Conservation (phyloP, 805 yeast genomes). For the Zygoascus flipseniorum region DNA sequence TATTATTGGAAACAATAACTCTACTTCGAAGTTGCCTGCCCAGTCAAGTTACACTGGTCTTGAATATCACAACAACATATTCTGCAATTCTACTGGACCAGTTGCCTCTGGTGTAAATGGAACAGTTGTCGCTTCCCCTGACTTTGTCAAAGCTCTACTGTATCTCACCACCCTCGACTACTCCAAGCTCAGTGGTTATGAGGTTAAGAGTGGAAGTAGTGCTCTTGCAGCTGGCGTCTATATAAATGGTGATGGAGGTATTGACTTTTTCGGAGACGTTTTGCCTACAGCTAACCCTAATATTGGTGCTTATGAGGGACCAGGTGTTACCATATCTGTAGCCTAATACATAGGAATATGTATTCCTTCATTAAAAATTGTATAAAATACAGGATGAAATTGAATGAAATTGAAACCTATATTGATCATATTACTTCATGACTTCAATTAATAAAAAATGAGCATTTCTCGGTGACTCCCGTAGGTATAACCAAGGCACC, state of each 20-base stretch:
- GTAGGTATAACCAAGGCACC: no score
- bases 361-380: neutral
- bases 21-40: neutral
- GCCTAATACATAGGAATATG: neutral
- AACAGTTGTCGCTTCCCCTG: neutral
- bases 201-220: neutral
- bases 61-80: neutral
- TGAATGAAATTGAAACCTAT: no score
- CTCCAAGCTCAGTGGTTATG: neutral
- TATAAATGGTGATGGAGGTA: neutral
- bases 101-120: neutral
- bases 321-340: neutral
- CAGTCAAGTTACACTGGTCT: neutral
- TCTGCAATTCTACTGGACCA: neutral
- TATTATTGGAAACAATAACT: neutral
- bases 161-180: neutral
- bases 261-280: neutral
- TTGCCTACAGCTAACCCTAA: neutral
- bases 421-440: no score
- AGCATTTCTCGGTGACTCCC: no score
- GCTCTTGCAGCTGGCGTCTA: neutral
- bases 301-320: conserved; percentile 2
- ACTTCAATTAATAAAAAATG: no score
- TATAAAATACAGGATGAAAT: neutral
- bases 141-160: neutral